Evolutionary conservation across 257 asterid species (phyloP), one percentile per base, ranked within the genome.

Genomic region (Solanum chilense): DNA sequence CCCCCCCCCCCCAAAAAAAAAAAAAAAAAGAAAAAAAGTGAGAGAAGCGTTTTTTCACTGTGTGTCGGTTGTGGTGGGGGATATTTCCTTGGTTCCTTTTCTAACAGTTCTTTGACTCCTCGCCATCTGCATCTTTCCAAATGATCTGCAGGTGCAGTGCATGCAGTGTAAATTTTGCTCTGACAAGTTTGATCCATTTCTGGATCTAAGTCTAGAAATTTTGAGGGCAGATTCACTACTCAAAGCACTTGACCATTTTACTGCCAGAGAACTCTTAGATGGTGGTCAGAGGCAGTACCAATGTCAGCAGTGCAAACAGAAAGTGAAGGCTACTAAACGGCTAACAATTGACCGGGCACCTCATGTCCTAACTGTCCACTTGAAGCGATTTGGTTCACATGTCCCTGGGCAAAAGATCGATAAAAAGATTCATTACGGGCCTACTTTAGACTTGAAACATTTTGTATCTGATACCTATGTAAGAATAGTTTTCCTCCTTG

Each of bases 281-380:
- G 99, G 99, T 75, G 99, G 99, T 88, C 94, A 92, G 83, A 95
- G 87, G 92, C 95, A 91, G 89, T 96, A 97, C 89, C 98, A 96
- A 88, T 97, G 99, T 88, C 96, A 96, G 90, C 97, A 95, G 77
- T 97, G 99, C 94, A 96, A 92, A 87, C 98, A 97, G 91, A 97
- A 97, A 93, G 99, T 97, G 64, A 94, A 75, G 92, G 99, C 99
- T 80, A 91, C 91, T 86, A 97, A 97, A 93, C 99, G 96, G 92
- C 95, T 97, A 35, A 91, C 98, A 11, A 84, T 97, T 87, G 86
- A 95, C 91, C 93, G 94, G 89, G 96, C 99, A 66, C 99, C 99
- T 87, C 90, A 93, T 90, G 99, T 97, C 81, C 98, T 97, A 88
- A 84, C 98, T 33, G 89, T 97, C 88, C 98, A 95, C 93, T 92